phyloP scores from a whole-genome alignment of 2,329 filamentous ascomycete species.

The Parafenestella ontariensis region DNA sequence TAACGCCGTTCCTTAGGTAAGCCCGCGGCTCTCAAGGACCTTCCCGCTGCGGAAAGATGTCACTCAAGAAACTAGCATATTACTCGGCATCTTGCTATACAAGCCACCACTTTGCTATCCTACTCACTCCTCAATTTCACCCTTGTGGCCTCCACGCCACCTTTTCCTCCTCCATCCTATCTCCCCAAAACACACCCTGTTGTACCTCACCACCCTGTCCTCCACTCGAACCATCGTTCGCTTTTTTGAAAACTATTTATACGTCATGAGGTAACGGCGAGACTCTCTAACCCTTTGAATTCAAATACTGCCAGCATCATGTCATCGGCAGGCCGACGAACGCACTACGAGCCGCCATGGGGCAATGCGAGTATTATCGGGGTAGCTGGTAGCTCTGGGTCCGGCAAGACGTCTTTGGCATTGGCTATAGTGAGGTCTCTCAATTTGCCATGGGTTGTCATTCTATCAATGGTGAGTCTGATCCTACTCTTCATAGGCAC shows the following conservation, averaged over 20 bases:
- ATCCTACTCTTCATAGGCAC: conserved; percentile 23
- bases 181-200: too few relatives aligned
- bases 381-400: conserved; percentile 93
- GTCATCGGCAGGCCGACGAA: conserved; percentile 45
- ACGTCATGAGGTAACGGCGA: conserved; percentile 13
- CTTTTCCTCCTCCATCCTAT: too few relatives aligned
- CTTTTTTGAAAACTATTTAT: conserved; percentile 7
- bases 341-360: conserved; percentile 93
- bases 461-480: conserved; percentile 83
- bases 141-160: too few relatives aligned
- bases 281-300: neutral
- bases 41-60: conserved; percentile 19
- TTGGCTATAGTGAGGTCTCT: conserved; percentile 88
- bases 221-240: conserved; percentile 11
- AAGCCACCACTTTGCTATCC: too few relatives aligned
- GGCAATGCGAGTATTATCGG: conserved; percentile 95
- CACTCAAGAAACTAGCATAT: conserved; percentile 20
- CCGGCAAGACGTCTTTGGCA: conserved; percentile 92
- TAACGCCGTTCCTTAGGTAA: conserved; percentile 21
- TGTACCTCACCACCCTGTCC: too few relatives aligned
- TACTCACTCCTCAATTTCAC: too few relatives aligned
- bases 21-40: conserved; percentile 21
- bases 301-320: conserved; percentile 16
- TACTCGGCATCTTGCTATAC: conserved; percentile 14
- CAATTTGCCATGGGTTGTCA: conserved; percentile 96